Percentiles rank a stretch among this genome's conserved stretches.
Evolutionary conservation across 768 basidiomycete species (phyloP).

Genomic region (Boletus subparvulus): DNA sequence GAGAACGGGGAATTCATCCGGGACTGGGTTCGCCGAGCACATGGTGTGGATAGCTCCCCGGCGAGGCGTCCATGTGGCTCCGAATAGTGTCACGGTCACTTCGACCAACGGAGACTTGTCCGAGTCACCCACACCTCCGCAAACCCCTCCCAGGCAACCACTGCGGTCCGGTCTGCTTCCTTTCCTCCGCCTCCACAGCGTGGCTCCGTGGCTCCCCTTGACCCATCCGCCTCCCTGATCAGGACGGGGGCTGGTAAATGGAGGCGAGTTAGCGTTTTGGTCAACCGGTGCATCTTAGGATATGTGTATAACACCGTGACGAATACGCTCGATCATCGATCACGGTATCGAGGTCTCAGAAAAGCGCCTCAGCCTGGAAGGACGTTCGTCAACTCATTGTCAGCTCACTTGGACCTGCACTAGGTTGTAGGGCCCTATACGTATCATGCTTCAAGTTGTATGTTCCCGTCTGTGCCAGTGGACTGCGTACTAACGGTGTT

Average conservation of each 20-base stretch:
- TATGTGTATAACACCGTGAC: not conserved
- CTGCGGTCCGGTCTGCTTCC: constrained; percentile 13
- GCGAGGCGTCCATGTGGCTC: constrained; percentile 27
- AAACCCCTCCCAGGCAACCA: constrained; percentile 34
- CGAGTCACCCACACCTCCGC: constrained; percentile 30
- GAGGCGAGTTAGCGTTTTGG: not conserved
- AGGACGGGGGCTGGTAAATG: not conserved
- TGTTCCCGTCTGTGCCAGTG: not conserved
- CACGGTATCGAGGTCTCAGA: not conserved
- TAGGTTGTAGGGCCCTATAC: not conserved
- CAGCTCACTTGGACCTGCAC: not conserved
- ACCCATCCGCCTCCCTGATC: not conserved
- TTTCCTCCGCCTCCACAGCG: constrained; percentile 9
- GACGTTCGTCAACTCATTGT: not conserved
- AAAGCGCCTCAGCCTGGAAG: not conserved
- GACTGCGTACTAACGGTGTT: not conserved
- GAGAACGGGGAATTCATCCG: constrained; percentile 89
- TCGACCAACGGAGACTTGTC: constrained; percentile 20
- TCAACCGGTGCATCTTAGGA: not conserved
- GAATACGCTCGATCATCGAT: not conserved
- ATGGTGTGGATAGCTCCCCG: constrained; percentile 33
- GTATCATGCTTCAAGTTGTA: not conserved
- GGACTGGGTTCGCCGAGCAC: constrained; percentile 62
- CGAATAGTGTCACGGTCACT: constrained; percentile 19
- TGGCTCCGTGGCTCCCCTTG: no score